Base-by-base conservation (phyloP, 148 eudicot genomes). In the Silene conica region DNA sequence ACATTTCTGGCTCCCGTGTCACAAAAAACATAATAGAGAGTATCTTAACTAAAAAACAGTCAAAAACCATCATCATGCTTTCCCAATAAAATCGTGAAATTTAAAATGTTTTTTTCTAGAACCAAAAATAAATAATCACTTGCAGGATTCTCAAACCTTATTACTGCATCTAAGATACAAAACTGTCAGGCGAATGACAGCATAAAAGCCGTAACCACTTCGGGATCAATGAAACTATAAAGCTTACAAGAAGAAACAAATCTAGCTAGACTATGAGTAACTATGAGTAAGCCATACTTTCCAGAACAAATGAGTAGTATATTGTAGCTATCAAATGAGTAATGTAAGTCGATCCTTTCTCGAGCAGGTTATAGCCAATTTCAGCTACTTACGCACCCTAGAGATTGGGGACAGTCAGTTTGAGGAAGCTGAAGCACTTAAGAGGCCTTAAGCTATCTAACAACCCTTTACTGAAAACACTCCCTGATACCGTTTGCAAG, bases 1-100 rank as follows among this genome's bases (percentile, higher is more conserved):
- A 31, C 34, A 31, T 31, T 31, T 31, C 34, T 31, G 34, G 1
- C 3, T 31, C 34, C 2, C 34, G 4, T 31, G 34, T 31, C 34
- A 31, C 34, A 31, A 3, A 2, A 31, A 31, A 31, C 34, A 31
- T 31, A 31, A 31, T 31, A 31, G 34, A 63, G 45, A 4, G 45
- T 3, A 14, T 15, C 4, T 63, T 63, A 63, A 26, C 43, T 26
- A 4, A 6, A n/a, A 28, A 63, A 63, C 62, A 58, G 8, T 26
- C 3, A 28, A 38, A 38, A 38, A n/a, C 50, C 69, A 6, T 26
- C 41, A n/a, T 65, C 46, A n/a, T 65, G 69, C 18, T 31, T 65
- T 31, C 48, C 8, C 19, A 65, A 19, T 2, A 65, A 65, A 65
- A 62, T 62, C 66, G 68, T 65, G 45, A 65, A 34, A 65, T 7